Evolutionary conservation across 2,329 filamentous ascomycete species (phyloP), one percentile per base, ranked within the genome.

Genomic region (Microcyclospora pomicola): DNA sequence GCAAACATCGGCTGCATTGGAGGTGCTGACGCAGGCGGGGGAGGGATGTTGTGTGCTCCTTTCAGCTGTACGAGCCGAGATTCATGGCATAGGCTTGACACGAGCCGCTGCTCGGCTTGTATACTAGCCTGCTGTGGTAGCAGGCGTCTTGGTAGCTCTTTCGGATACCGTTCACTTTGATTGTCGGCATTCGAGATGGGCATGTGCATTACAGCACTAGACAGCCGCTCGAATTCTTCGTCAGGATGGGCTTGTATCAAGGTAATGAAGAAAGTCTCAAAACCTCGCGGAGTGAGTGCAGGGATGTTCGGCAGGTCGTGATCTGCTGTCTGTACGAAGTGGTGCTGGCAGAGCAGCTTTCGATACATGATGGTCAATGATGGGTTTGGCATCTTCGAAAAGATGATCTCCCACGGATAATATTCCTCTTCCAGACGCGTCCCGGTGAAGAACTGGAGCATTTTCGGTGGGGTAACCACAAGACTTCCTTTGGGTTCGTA

Each of bases 181-280:
- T 80, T 72, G 38, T 69, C 66, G 0, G 75, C 68, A 38, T 78
- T 75, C 49, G 57, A 76, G 49, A 92, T 80, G 1, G 83, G 80
- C 59, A 87, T 73, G 33, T 78, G 71, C 3, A 75, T 58, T 3
- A 87, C 72, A 15, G 84, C 73, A 40, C 72, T 75, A 32, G 75
- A 67, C 4, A 94, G 65, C 9, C 86, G 74, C 31, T 72, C 68
- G 41, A 76, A 79, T 57, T 93, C 85, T 34, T 74, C 69, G 31
- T 85, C 77, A 0, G 86, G 86, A 46, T 85, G 77, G 1, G 83
- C 81, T 45, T 76, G 72, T 29, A 88, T 79, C 56, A 83, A 72
- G 30, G 74, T 66, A 1, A 74, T 78, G 64, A 82, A 76, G 78
- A 83, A 93, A 13, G 54, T 50, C 31, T 65, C 54, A 39, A 69